These are phyloP conservation scores for Hypoxylon cercidicola DNA, from an alignment of 495 filamentous ascomycete species.

Conservation along the genomic window DNA sequence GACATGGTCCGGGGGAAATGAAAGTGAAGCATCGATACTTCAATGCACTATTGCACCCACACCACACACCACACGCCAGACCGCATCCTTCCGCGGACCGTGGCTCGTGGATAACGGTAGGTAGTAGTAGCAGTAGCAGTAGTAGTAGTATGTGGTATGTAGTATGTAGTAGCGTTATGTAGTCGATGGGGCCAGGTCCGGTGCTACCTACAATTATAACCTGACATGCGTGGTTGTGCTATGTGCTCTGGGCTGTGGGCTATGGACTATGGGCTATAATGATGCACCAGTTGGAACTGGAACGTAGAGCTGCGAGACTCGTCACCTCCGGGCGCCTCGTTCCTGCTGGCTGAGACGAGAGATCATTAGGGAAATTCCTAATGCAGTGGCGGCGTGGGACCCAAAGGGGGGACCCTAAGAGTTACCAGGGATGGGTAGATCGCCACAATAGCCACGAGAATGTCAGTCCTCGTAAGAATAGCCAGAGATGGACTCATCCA, in stretches of 20 bases:
- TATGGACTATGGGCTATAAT: conserved; percentile 10
- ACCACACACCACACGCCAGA: conserved; percentile 39
- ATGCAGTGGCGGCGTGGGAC: conserved; percentile 40
- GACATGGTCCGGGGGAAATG: conserved; percentile 48
- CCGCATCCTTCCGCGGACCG: conserved; percentile 45
- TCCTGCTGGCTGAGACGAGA: conserved; percentile 44
- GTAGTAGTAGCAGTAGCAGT: conserved; percentile 17
- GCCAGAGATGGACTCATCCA: conserved; percentile 26
- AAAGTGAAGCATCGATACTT: conserved; percentile 43
- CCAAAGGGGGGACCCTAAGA: conserved; percentile 26
- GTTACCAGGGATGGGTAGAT: conserved; percentile 35
- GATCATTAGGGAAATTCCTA: conserved; percentile 38
- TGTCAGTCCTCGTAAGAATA: conserved; percentile 24
- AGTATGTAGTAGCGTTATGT: neutral
- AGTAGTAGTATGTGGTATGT: too few relatives aligned
- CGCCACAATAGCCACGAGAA: conserved; percentile 29
- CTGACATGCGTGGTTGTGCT: neutral
- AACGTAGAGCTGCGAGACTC: conserved; percentile 39
- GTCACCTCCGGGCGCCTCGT: conserved; percentile 33
- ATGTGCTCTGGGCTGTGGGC: too few relatives aligned
- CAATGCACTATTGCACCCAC: conserved; percentile 46
- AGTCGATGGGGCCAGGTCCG: conserved; percentile 7
- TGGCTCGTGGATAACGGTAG: conserved; percentile 13
- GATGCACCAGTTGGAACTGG: conserved; percentile 23
- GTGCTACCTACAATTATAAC: conserved; percentile 5